These are phyloP conservation scores for Penicillium crystallinum DNA, from an alignment of 495 filamentous ascomycete species.

Conservation along the genomic window DNA sequence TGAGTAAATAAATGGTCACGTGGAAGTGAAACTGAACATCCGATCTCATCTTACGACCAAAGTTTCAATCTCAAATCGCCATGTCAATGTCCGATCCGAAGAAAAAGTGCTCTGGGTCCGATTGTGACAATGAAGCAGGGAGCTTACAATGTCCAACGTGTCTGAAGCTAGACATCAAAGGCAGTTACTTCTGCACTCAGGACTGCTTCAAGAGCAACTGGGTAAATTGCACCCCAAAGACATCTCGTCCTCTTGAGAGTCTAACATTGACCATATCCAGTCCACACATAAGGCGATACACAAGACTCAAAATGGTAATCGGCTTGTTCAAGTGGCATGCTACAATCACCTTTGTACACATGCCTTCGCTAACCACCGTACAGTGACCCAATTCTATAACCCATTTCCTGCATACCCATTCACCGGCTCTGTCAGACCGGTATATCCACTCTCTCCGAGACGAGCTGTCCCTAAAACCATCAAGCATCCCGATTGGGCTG, in stretches of 20 bases:
- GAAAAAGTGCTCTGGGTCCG: conserved; percentile 55
- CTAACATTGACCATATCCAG: conserved; percentile 67
- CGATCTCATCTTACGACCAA: background rate
- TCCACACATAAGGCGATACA: conserved; percentile 61
- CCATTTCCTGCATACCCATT: conserved; percentile 73
- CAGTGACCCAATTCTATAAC: conserved; percentile 66
- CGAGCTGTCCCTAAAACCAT: conserved; percentile 65
- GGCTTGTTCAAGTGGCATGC: conserved; percentile 49
- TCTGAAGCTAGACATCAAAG: conserved; percentile 66
- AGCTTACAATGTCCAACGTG: conserved; percentile 83
- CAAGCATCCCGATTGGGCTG: conserved; percentile 64
- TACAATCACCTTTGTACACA: conserved; percentile 10
- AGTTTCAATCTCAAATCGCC: background rate
- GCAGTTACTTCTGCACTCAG: conserved; percentile 82
- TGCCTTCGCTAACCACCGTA: conserved; percentile 58
- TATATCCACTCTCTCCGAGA: conserved; percentile 65
- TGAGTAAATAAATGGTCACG: too few relatives aligned
- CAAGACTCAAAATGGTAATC: conserved; percentile 40
- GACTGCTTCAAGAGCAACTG: conserved; percentile 91
- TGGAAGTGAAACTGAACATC: too few relatives aligned
- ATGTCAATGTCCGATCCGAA: conserved; percentile 1
- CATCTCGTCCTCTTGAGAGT: conserved; percentile 11
- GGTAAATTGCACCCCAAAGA: conserved; percentile 48
- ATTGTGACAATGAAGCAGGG: conserved; percentile 70
- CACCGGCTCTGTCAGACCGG: conserved; percentile 65